Base-by-base conservation (phyloP, 2,329 filamentous ascomycete genomes). In the Colletotrichum sp. region DNA sequence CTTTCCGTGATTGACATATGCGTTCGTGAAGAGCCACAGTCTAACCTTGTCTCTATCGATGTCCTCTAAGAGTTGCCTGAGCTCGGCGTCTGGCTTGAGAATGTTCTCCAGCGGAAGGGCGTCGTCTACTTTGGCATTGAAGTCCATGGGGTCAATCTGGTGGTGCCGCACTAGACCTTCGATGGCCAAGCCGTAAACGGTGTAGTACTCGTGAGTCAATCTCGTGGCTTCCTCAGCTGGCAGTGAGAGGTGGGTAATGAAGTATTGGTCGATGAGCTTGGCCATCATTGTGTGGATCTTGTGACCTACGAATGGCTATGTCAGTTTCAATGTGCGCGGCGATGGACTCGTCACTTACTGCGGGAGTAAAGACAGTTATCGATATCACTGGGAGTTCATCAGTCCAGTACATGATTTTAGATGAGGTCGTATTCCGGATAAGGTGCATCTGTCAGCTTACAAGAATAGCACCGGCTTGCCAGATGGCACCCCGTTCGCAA, bases 341-440 rank as follows among this genome's bases (percentile, higher is more conserved):
- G 34, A 36, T 16, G 34, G 2, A 16, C 34, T 8, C 7, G 0
- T 16, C 0, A 63, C 72, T 75, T 15, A 95, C 95, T 96, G 85
- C 94, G 96, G 1, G 96, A 93, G 82, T 98, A 99, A 69, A 99
- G 92, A 85, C 98, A 99, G 83, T 99, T 99, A 89, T 99, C 97
- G 82, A 99, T 99, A 83, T 99, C 97, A 82, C 98, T 99, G 85
- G 0, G 1, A 2, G n/a, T 6, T 21, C 57, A 18, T n/a, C 12
- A 34, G 55, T 28, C 0, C 55, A 24, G 8, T 16, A 28, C 55
- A 3, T 1, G 13, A 21, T 32, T 30, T 32, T n/a, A 62, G 18
- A 21, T 62, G n/a, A 34, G n/a, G 26, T 30, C 30, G 24, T 9
- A 32, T 30, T 12, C 57, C 16, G 6, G 57, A 32, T n/a, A 30